Base-by-base conservation (phyloP, 352 stramenopile genomes). In the Phytophthora rubi region DNA sequence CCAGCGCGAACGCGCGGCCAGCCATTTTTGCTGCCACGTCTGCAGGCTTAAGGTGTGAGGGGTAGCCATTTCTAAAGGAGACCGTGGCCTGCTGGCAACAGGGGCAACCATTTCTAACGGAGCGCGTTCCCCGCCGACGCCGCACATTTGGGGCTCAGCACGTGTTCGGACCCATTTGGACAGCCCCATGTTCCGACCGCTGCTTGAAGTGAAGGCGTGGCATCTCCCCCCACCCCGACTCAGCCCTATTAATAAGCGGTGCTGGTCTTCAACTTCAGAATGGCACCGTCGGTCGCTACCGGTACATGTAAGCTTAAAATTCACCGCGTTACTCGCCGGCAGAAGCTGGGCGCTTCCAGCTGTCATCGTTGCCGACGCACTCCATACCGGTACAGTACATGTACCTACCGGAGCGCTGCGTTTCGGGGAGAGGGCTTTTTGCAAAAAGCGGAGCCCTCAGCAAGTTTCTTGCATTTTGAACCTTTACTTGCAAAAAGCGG, bases 161-260 rank as follows among this genome's bases (percentile, higher is more conserved):
- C 15, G 48, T 58, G 59, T 53, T 65, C 18, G 21, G 55, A 64
- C 56, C 49, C 61, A 47, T 32, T 58, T 59, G 62, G 54, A 53
- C 56, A 55, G 37, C 39, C 60, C 33, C 42, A 26, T 60, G 60
- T 60, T 67, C 60, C 51, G 37, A 53, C 51, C 51, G 60, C 39
- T 28, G n/a, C 5, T 65, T 70, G 54, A 70, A 70, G 63, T 70
- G 52, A 39, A 10, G 23, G 32, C 18, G 48, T 21, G 59, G 26
- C 52, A 62, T 56, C 42, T 62, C 52, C 39, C 53, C 61, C 52
- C 23, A 62, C 61, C 61, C 61, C 61, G 52, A 53, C 61, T 68
- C 61, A 68, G 42, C 42, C 32, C 33, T 59, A n/a, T n/a, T n/a
- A n/a, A n/a, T n/a, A 23, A 33, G 32, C 44, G 53, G 16, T 18